Evolutionary conservation across 75 land plant species (phyloP).

Genomic region (Azolla pinnata): DNA sequence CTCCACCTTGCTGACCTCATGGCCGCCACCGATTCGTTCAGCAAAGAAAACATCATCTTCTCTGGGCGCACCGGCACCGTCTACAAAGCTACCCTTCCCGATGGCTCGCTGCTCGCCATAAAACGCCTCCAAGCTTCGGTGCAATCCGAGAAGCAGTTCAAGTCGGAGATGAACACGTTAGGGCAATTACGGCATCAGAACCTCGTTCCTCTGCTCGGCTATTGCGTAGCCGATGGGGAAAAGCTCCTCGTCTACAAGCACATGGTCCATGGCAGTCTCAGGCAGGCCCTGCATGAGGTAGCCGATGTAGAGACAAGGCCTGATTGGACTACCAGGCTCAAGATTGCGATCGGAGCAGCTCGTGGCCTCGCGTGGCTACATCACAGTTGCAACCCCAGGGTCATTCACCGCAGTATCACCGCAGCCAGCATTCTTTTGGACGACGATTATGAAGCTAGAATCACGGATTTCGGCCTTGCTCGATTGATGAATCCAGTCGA

Average conservation of each 20-base stretch:
- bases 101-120: slow-evolving; percentile 67
- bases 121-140: slow-evolving; percentile 67
- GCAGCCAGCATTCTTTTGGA: slow-evolving; percentile 75
- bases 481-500: slow-evolving; percentile 87
- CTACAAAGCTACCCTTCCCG: slow-evolving; percentile 62
- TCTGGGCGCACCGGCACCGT: slow-evolving; percentile 63
- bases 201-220: slow-evolving; percentile 80
- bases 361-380: slow-evolving; percentile 90
- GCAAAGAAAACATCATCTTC: slow-evolving; percentile 50
- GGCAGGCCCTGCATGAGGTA: slow-evolving; percentile 35
- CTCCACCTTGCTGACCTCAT: slow-evolving; percentile 68
- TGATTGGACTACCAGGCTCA: slow-evolving; percentile 72
- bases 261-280: slow-evolving; percentile 70
- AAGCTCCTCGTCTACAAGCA: slow-evolving; percentile 71
- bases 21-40: slow-evolving; percentile 74
- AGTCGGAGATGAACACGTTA: slow-evolving; percentile 70
- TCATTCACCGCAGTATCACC: slow-evolving; percentile 84
- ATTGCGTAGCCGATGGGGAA: slow-evolving; percentile 68
- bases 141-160: slow-evolving; percentile 61
- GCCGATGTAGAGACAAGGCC: slow-evolving; percentile 16
- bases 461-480: slow-evolving; percentile 95
- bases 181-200: slow-evolving; percentile 57
- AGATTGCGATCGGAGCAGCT: slow-evolving; percentile 70
- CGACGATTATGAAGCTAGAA: slow-evolving; percentile 60
- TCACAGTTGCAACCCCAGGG: slow-evolving; percentile 86